phyloP scores from a whole-genome alignment of 2,329 filamentous ascomycete species.

The Zasmidium angulare region DNA sequence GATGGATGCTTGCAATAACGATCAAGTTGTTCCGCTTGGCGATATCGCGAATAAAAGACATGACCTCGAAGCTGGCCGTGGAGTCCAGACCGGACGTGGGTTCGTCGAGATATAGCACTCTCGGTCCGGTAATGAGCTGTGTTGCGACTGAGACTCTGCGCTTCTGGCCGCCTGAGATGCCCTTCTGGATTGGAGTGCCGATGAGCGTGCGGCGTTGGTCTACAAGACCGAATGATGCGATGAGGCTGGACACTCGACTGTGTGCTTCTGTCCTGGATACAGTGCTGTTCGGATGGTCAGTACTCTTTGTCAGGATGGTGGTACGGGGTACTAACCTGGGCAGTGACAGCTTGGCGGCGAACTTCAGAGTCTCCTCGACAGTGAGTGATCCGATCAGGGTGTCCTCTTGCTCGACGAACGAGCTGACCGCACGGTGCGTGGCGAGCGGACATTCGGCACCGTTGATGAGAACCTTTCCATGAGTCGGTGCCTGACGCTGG shows the following conservation, averaged over 20 bases:
- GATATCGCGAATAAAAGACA: constrained; percentile 65
- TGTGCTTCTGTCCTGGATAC: constrained; percentile 56
- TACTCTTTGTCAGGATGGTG: constrained; percentile 46
- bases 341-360: constrained; percentile 67
- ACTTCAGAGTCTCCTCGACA: constrained; percentile 72
- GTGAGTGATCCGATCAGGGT: constrained; percentile 76
- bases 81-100: constrained; percentile 81
- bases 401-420: constrained; percentile 84
- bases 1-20: constrained; percentile 77
- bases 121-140: constrained; percentile 74
- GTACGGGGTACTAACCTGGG: constrained; percentile 45
- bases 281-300: constrained; percentile 50
- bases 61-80: constrained; percentile 69
- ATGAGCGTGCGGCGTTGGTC: constrained; percentile 67
- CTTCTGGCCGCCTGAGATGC: constrained; percentile 81
- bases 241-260: constrained; percentile 60
- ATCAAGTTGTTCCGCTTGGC: constrained; percentile 67
- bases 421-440: constrained; percentile 55
- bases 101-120: constrained; percentile 77
- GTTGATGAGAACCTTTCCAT: constrained; percentile 60
- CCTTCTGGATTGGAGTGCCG: constrained; percentile 76
- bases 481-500: constrained; percentile 52
- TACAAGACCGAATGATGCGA: constrained; percentile 69
- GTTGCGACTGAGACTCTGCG: constrained; percentile 73
- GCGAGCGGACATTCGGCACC: constrained; percentile 41